Conservation (phyloP, 2,329 filamentous ascomycete species). For the Elsinoe batatas region DNA sequence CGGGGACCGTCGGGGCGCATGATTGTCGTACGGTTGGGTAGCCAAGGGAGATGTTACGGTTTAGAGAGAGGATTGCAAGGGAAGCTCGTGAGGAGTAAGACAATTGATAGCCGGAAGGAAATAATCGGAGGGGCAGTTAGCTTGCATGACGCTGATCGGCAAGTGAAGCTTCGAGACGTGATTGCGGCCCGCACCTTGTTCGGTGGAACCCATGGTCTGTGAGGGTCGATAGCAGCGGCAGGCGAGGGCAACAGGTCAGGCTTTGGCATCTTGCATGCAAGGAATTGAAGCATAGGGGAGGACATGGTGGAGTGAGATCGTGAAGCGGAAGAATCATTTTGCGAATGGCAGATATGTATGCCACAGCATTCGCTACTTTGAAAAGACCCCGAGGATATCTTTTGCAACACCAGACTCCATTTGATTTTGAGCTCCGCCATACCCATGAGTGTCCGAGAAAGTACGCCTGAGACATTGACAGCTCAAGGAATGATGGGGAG, state of each 20-base stretch:
- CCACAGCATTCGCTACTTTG: not conserved
- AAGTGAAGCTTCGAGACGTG: slow-evolving; percentile 10
- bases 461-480: not conserved
- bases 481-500: slow-evolving; percentile 15
- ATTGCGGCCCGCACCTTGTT: slow-evolving; percentile 7
- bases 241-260: not conserved
- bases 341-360: not conserved
- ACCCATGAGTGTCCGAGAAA: not conserved
- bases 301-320: too few species aligned
- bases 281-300: not conserved
- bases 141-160: slow-evolving; percentile 7
- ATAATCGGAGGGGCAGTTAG: not conserved
- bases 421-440: not conserved
- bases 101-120: not conserved
- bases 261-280: not conserved
- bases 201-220: slow-evolving; percentile 9
- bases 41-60: too few species aligned
- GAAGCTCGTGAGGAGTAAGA: not conserved
- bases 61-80: not conserved
- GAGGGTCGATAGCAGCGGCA: not conserved
- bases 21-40: not conserved
- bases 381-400: not conserved
- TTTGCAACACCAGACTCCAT: not conserved
- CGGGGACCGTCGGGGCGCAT: slow-evolving; percentile 43
- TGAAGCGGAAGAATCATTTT: too few species aligned